Percentiles rank a stretch among this genome's conserved stretches.
phyloP scores from a whole-genome alignment of 2,329 filamentous ascomycete genomes.

The Penicillium sp. region DNA sequence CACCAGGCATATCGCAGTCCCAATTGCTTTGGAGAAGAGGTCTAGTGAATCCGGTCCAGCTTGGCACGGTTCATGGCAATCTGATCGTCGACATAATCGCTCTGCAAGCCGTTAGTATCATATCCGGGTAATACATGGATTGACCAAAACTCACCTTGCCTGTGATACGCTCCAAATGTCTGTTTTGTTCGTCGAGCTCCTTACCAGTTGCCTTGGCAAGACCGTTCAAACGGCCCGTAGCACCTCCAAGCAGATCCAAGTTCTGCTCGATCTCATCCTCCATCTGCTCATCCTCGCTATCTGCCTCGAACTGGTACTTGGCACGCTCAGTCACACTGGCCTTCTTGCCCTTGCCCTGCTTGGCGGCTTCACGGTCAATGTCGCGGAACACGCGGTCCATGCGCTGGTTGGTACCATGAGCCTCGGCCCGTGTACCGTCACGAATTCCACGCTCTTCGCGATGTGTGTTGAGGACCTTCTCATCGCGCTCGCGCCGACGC shows the following conservation, averaged over 20 bases:
- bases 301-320: conserved; percentile 79
- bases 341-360: conserved; percentile 53
- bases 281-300: conserved; percentile 68
- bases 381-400: conserved; percentile 67
- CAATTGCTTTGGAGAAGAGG: background rate
- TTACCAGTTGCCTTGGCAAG: conserved; percentile 72
- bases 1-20: conserved; percentile 32
- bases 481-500: conserved; percentile 65
- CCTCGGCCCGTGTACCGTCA: conserved; percentile 58
- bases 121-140: background rate
- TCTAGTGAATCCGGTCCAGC: conserved; percentile 58
- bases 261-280: conserved; percentile 72
- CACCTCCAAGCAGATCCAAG: conserved; percentile 60
- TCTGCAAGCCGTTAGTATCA: conserved; percentile 53
- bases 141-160: conserved; percentile 63
- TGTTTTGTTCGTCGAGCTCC: conserved; percentile 77
- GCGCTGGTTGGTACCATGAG: conserved; percentile 57
- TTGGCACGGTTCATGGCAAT: conserved; percentile 76
- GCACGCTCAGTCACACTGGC: conserved; percentile 61
- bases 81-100: conserved; percentile 78
- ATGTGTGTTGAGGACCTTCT: conserved; percentile 68
- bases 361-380: conserved; percentile 54
- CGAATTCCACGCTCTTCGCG: conserved; percentile 57
- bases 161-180: conserved; percentile 73
- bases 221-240: conserved; percentile 69